Evolutionary conservation across 106 monocot genomes (phyloP).

Genomic region (Platanthera guangdongensis): DNA sequence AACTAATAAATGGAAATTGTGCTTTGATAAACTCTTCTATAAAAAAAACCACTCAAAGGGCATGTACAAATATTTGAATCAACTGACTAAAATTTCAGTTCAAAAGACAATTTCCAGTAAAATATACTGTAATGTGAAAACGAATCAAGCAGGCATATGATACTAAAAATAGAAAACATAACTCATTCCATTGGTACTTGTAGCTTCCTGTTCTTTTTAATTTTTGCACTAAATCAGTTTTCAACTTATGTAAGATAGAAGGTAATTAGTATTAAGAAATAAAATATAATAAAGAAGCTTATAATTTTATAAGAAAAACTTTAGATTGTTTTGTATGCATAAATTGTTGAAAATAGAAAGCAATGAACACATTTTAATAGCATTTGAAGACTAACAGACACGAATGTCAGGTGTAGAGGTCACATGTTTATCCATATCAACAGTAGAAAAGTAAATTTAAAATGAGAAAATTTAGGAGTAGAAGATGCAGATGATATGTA

Average conservation of each 20-base stretch:
- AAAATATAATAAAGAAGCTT: not conserved
- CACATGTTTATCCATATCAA: too few species aligned
- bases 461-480: too few species aligned
- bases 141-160: not conserved
- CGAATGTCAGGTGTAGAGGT: too few species aligned
- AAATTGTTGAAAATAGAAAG: not conserved
- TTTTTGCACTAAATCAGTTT: not conserved
- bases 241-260: not conserved
- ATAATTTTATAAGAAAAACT: slow-evolving; percentile 1
- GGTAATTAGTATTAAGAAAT: not conserved
- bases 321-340: not conserved
- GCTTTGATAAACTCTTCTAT: not conserved
- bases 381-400: too few species aligned
- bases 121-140: not conserved
- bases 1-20: not conserved
- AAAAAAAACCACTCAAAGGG: not conserved
- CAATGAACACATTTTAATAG: not conserved
- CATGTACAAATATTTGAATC: not conserved
- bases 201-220: not conserved
- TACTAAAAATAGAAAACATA: not conserved
- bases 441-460: too few species aligned
- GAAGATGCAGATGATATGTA: too few species aligned
- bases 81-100: not conserved
- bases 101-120: not conserved
- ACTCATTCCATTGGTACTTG: not conserved